A percentile compares a stretch with the other conserved stretches of the same genome.
phyloP scores from a whole-genome alignment of 305 asterid species.

The Plantago coronopus region DNA sequence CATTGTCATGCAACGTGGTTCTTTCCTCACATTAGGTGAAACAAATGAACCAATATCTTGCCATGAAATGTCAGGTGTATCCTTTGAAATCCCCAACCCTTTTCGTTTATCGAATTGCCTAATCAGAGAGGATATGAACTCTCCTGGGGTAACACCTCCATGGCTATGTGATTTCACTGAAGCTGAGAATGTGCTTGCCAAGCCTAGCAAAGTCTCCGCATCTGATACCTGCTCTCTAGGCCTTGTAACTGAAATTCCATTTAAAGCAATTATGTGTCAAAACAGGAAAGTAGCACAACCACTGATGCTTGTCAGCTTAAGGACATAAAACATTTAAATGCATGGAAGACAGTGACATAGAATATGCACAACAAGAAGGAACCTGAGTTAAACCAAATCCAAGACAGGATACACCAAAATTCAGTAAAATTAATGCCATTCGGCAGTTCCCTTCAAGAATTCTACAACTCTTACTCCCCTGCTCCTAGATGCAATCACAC shows the following conservation, averaged over 20 bases:
- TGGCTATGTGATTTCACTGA: constrained; percentile 36
- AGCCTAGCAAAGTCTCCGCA: constrained; percentile 49
- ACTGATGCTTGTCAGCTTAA: not conserved
- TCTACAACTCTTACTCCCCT: no score
- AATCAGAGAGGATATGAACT: constrained; percentile 41
- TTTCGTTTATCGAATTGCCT: constrained; percentile 26
- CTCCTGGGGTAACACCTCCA: constrained; percentile 36
- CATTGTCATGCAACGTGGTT: constrained; percentile 42
- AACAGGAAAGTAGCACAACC: not conserved
- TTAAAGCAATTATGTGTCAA: not conserved
- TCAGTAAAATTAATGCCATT: not conserved
- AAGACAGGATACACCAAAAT: not conserved
- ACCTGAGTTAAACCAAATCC: no score
- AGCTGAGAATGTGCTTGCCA: constrained; percentile 34
- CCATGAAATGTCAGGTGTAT: constrained; percentile 28
- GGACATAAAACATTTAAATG: not conserved
- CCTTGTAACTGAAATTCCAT: constrained; percentile 35
- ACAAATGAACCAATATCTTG: constrained; percentile 31
- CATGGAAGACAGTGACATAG: not conserved
- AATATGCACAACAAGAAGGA: no score
- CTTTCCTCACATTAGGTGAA: constrained; percentile 38
- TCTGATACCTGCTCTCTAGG: constrained; percentile 66
- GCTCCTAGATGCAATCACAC: not conserved
- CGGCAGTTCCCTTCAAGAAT: no score
- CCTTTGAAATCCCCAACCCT: not conserved